These are phyloP conservation scores for Pascua guehoae DNA, from an alignment of 1,284 basidiomycete genomes.

Conservation along the genomic window DNA sequence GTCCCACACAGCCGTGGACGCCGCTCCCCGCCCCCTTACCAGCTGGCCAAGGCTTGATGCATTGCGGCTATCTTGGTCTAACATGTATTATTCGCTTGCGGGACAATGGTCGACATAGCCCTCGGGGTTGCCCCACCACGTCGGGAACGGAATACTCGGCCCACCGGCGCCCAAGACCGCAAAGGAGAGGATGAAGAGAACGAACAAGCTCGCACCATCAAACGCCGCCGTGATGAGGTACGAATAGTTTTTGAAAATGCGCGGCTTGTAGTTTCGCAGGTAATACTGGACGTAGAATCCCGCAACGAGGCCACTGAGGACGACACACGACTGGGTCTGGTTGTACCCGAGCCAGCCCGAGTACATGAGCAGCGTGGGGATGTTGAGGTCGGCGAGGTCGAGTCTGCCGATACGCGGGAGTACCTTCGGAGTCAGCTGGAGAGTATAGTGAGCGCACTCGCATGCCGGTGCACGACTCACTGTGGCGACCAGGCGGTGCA, in stretches of 20 bases:
- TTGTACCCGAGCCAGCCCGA: constrained; percentile 18
- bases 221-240: constrained; percentile 36
- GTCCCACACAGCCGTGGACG: no score
- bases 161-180: constrained; percentile 28
- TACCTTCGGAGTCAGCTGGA: neutral
- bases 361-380: constrained; percentile 18
- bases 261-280: constrained; percentile 19
- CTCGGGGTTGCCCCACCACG: constrained; percentile 29
- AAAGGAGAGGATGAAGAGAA: constrained; percentile 50
- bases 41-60: no score
- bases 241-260: constrained; percentile 21
- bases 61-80: no score
- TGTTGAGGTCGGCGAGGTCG: constrained; percentile 13
- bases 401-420: constrained; percentile 14
- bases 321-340: constrained; percentile 20
- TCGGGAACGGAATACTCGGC: constrained; percentile 18
- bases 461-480: neutral
- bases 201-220: constrained; percentile 47
- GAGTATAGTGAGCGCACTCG: no score
- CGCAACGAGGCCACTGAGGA: constrained; percentile 20
- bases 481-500: constrained; percentile 12
- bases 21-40: no score
- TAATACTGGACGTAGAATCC: constrained; percentile 27
- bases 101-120: constrained; percentile 23
- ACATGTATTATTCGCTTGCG: constrained; percentile 8